phyloP scores from a whole-genome alignment of 2,329 filamentous ascomycete genomes.

The Botryotinia narcissicola region DNA sequence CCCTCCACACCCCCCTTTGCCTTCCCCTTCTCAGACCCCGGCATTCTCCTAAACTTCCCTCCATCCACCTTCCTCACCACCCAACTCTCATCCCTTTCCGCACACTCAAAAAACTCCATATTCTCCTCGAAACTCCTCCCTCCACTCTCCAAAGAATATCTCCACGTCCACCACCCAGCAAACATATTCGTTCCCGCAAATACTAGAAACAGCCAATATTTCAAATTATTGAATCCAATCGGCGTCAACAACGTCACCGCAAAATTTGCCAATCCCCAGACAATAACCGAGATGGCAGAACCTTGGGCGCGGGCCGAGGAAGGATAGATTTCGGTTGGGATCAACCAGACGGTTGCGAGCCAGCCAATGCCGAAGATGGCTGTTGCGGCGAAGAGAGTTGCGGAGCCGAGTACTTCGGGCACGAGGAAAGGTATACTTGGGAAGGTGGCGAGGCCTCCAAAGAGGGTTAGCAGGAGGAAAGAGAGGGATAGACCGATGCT shows the following conservation, averaged over 20 bases:
- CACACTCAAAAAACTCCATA: constrained; percentile 45
- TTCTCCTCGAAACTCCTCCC: constrained; percentile 56
- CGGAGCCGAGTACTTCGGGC: constrained; percentile 50
- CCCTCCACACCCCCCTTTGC: constrained; percentile 10
- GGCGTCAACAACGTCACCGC: constrained; percentile 57
- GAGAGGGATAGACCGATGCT: constrained; percentile 47
- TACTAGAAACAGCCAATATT: constrained; percentile 57
- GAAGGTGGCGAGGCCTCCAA: constrained; percentile 48
- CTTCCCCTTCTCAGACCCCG: constrained; percentile 21
- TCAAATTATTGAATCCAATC: constrained; percentile 57
- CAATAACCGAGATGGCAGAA: constrained; percentile 60
- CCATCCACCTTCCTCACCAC: constrained; percentile 50
- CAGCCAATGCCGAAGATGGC: constrained; percentile 60
- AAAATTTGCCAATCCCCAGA: constrained; percentile 54
- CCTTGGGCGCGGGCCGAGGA: constrained; percentile 61
- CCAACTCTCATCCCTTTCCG: constrained; percentile 52
- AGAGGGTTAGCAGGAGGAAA: constrained; percentile 52
- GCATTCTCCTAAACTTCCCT: constrained; percentile 45
- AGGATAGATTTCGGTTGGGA: constrained; percentile 62
- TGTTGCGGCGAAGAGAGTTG: constrained; percentile 55
- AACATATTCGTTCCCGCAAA: constrained; percentile 53
- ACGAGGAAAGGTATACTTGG: constrained; percentile 43
- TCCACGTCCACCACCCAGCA: constrained; percentile 50
- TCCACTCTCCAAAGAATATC: constrained; percentile 57
- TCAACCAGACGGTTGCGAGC: constrained; percentile 57